These are phyloP conservation scores for Collybia mongolica DNA, from an alignment of 768 basidiomycete genomes.

Conservation along the genomic window DNA sequence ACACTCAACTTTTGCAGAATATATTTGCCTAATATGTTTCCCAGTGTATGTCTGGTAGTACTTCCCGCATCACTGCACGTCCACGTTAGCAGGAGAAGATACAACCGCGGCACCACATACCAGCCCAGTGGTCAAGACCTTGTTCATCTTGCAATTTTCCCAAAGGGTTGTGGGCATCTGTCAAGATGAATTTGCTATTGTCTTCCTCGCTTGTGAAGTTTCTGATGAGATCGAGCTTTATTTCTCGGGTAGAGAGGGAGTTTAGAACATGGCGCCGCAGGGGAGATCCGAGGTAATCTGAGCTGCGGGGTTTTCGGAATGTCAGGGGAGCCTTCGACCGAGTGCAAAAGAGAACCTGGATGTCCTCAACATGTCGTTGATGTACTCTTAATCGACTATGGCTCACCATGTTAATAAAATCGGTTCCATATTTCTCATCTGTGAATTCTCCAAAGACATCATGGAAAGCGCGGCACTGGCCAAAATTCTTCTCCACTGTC, in stretches of 20 bases:
- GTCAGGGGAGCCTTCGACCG: conserved; percentile 48
- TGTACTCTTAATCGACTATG: not conserved
- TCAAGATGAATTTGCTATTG: conserved; percentile 50
- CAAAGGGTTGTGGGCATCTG: conserved; percentile 61
- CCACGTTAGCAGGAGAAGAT: conserved; percentile 5
- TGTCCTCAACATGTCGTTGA: not conserved
- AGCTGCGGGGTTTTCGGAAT: conserved; percentile 52
- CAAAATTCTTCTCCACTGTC: conserved; percentile 73
- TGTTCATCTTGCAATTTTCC: conserved; percentile 64
- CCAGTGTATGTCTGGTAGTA: conserved; percentile 74
- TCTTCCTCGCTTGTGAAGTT: conserved; percentile 31
- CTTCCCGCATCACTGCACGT: conserved; percentile 68
- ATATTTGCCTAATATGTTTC: conserved; percentile 58
- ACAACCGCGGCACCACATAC: conserved; percentile 38
- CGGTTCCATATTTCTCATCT: conserved; percentile 44
- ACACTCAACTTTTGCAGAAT: not conserved
- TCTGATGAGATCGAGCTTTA: conserved; percentile 43
- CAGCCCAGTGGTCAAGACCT: conserved; percentile 72
- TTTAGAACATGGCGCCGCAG: conserved; percentile 62
- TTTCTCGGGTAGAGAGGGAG: conserved; percentile 50
- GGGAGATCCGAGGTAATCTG: conserved; percentile 69
- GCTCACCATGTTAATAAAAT: conserved; percentile 76
- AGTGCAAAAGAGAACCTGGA: conserved; percentile 83
- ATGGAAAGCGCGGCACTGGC: conserved; percentile 80
- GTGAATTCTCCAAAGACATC: conserved; percentile 52